phyloP scores from a whole-genome alignment of 768 basidiomycete species.

The Boletus subparvulus region DNA sequence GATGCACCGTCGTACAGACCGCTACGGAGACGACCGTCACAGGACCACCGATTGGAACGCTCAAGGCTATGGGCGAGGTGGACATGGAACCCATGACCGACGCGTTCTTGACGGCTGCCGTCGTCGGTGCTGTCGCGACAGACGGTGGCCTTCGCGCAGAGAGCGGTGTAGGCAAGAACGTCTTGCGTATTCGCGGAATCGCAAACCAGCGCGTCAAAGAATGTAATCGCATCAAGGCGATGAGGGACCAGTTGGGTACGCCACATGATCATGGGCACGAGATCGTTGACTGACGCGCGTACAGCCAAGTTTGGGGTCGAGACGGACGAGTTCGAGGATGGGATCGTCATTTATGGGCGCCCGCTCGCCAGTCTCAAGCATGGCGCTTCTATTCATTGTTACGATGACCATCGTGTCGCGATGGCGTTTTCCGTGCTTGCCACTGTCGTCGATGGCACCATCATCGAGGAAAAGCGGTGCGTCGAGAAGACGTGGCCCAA shows the following conservation, averaged over 20 bases:
- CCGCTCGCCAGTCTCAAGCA: conserved; percentile 57
- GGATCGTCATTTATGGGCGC: conserved; percentile 84
- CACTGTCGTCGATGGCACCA: conserved; percentile 66
- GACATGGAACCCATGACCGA: conserved; percentile 99
- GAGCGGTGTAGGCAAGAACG: conserved; percentile 33
- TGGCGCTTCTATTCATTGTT: conserved; percentile 88
- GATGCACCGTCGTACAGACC: conserved; percentile 88
- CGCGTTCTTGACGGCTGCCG: conserved; percentile 94
- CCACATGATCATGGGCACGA: background rate
- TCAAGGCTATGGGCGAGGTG: conserved; percentile 60
- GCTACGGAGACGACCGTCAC: conserved; percentile 86
- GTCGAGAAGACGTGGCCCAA: conserved; percentile 99
- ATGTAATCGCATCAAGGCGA: conserved; percentile 94
- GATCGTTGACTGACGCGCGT: background rate
- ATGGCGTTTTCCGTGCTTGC: conserved; percentile 96
- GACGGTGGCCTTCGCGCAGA: conserved; percentile 45
- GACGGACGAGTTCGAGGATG: conserved; percentile 90
- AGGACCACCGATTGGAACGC: conserved; percentile 83
- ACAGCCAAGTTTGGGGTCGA: conserved; percentile 92
- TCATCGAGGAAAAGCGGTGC: conserved; percentile 94
- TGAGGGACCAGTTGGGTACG: conserved; percentile 92
- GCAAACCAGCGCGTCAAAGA: conserved; percentile 99
- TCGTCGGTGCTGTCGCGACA: conserved; percentile 82
- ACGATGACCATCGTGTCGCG: conserved; percentile 97
- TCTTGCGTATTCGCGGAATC: conserved; percentile 89